A percentile compares a stretch with the other conserved stretches of the same genome.
Conservation (phyloP, 805 yeast species). For the Pichia cabralensis region DNA sequence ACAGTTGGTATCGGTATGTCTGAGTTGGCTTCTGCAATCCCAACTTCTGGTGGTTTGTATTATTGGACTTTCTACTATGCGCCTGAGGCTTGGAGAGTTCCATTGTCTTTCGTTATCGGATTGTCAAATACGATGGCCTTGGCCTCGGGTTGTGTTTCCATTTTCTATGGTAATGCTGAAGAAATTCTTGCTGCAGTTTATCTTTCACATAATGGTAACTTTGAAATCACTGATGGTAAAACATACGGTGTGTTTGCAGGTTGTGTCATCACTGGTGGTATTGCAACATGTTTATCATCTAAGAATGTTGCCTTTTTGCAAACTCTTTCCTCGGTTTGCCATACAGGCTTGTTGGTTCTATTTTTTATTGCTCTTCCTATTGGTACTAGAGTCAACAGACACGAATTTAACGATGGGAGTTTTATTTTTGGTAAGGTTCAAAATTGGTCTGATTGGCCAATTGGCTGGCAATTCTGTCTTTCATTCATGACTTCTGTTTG, state of each 20-base stretch:
- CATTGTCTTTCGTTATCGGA: slow-evolving; percentile 52
- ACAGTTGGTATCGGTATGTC: slow-evolving; percentile 51
- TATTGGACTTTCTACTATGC: slow-evolving; percentile 60
- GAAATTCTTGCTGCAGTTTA: slow-evolving; percentile 50
- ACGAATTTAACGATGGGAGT: slow-evolving; percentile 32
- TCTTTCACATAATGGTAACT: slow-evolving; percentile 38
- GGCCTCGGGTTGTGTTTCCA: slow-evolving; percentile 52
- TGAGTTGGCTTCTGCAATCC: slow-evolving; percentile 55
- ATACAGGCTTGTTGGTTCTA: slow-evolving; percentile 38
- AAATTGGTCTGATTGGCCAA: slow-evolving; percentile 43
- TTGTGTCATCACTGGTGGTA: slow-evolving; percentile 39
- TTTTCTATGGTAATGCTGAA: slow-evolving; percentile 54
- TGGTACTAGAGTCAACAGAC: slow-evolving; percentile 34
- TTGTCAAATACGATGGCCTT: slow-evolving; percentile 56
- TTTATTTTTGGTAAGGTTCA: slow-evolving; percentile 45
- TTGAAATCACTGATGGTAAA: slow-evolving; percentile 39
- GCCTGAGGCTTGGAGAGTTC: slow-evolving; percentile 39
- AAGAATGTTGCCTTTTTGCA: slow-evolving; percentile 46
- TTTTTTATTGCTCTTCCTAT: slow-evolving; percentile 55
- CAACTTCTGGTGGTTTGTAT: slow-evolving; percentile 66
- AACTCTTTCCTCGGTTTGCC: slow-evolving; percentile 44
- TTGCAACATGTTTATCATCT: slow-evolving; percentile 45
- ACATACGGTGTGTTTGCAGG: slow-evolving; percentile 58
- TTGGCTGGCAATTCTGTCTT: slow-evolving; percentile 42
- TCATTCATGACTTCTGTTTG: slow-evolving; percentile 52